Conservation (phyloP, 257 asterid genomes). For the Rubia yunnanensis region DNA sequence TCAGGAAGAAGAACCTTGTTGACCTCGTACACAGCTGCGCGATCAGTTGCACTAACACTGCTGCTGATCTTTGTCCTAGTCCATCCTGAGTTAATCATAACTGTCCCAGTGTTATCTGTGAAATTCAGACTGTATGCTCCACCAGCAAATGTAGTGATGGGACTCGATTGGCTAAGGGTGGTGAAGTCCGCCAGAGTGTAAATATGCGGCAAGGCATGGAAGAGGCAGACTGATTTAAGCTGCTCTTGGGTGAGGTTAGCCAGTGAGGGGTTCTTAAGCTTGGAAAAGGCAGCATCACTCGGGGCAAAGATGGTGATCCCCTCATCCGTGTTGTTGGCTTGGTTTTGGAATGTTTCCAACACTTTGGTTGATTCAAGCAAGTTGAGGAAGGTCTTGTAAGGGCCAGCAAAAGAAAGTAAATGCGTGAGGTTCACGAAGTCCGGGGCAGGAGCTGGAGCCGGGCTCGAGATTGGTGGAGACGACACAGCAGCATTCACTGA, state of each 20-base stretch:
- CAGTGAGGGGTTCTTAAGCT: conserved; percentile 38
- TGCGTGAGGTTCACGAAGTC: conserved; percentile 57
- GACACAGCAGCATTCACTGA: conserved; percentile 27
- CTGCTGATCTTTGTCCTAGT: conserved; percentile 56
- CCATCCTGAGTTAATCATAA: conserved; percentile 62
- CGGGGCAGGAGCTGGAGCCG: conserved; percentile 78
- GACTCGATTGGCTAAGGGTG: conserved; percentile 57
- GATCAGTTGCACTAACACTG: conserved; percentile 62
- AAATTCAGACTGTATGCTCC: conserved; percentile 43
- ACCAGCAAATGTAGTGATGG: conserved; percentile 59
- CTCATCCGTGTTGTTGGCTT: conserved; percentile 63
- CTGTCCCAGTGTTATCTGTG: conserved; percentile 52
- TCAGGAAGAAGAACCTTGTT: conserved; percentile 61
- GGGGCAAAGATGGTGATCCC: conserved; percentile 84
- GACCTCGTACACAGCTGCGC: conserved; percentile 64
- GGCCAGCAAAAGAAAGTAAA: conserved; percentile 70
- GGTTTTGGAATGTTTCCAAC: conserved; percentile 59
- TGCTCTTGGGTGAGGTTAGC: conserved; percentile 59
- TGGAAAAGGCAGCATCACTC: conserved; percentile 47
- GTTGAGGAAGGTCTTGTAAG: conserved; percentile 60
- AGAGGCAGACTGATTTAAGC: conserved; percentile 53
- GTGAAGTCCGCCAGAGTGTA: conserved; percentile 65
- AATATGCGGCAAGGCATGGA: conserved; percentile 72
- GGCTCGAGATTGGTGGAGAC: conserved; percentile 21
- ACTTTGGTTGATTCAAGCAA: conserved; percentile 53